phyloP scores from a whole-genome alignment of 2,329 filamentous ascomycete species.

The Ceratocystis eucalypticola region DNA sequence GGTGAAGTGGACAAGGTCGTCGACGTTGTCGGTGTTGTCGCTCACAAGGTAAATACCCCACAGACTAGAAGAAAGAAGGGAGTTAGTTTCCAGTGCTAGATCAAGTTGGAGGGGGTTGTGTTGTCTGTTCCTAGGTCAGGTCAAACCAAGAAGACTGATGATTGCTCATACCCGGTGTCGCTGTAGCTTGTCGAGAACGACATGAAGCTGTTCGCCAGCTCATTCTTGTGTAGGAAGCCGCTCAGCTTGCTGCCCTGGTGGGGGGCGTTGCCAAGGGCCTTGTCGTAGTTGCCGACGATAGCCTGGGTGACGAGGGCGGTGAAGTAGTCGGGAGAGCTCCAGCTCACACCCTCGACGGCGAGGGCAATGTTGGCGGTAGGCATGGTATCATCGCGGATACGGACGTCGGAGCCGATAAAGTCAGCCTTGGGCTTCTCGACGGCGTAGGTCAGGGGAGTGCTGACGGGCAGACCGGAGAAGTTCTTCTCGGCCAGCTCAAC shows the following conservation, averaged over 20 bases:
- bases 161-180: constrained; percentile 74
- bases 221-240: constrained; percentile 83
- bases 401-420: constrained; percentile 91
- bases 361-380: constrained; percentile 95
- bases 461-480: constrained; percentile 67
- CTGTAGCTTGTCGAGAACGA: constrained; percentile 99
- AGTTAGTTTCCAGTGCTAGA: background rate
- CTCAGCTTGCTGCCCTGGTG: constrained; percentile 98
- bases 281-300: constrained; percentile 99
- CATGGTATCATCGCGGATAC: constrained; percentile 91
- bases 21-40: constrained; percentile 73
- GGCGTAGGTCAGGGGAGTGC: constrained; percentile 60
- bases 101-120: background rate
- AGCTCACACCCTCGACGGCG: constrained; percentile 97
- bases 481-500: constrained; percentile 95
- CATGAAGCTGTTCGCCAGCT: constrained; percentile 99
- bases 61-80: constrained; percentile 45
- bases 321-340: constrained; percentile 99
- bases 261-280: constrained; percentile 91
- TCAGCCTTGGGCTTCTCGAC: constrained; percentile 79
- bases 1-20: constrained; percentile 95
- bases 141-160: background rate
- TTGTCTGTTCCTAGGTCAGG: background rate
- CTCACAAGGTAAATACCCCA: constrained; percentile 99
- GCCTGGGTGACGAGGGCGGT: constrained; percentile 94